Base-by-base conservation (phyloP, 176 grass and related monocot genomes). In the Microstegium vimineum region DNA sequence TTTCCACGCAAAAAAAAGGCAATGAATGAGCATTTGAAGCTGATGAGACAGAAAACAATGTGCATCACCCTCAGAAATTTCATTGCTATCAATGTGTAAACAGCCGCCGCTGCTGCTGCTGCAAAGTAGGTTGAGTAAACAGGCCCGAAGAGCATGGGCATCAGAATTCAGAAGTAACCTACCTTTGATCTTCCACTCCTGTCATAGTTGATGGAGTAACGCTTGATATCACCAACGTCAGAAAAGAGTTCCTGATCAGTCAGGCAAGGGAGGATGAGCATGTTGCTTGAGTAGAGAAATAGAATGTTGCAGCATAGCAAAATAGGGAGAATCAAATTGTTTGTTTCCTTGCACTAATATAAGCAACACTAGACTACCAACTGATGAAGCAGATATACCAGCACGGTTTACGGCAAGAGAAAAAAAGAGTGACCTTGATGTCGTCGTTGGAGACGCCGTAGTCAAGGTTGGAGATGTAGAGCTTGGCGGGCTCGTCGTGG, bases 391-490 rank as follows among this genome's bases (percentile, higher is more conserved):
- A 66, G 30, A 35, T 66, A 8, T 10, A 35, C 15, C 8, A 66
- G 8, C 32, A 67, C 32, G 64, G 32, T 67, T 67, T 67, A 67
- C 18, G 64, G 64, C 32, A 36, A 34, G 64, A 67, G 32, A 67
- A 67, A 22, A 22, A 27, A 10, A 36, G 17, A 66, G 25, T 28
- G 25, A 90, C 92, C 89, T 94, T 94, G 86, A 94, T 85, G 57
- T 94, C 89, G 80, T 94, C 92, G 59, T 87, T 94, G 70, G 89
- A 72, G 61, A 94, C 89, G 31, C 52, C 78, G 31, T 89, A 91
- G 80, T 94, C 89, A 46, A 94, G 89, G 72, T 94, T 87, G 75
- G 92, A 94, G 83, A 91, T 89, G 89, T 94, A 87, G 64, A 94
- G 89, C 77, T 82, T 94, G 76, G 86, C 87, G 57, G 76, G 72